phyloP scores from a whole-genome alignment of 1,139 yeast species.

The Taphrina sp. region DNA sequence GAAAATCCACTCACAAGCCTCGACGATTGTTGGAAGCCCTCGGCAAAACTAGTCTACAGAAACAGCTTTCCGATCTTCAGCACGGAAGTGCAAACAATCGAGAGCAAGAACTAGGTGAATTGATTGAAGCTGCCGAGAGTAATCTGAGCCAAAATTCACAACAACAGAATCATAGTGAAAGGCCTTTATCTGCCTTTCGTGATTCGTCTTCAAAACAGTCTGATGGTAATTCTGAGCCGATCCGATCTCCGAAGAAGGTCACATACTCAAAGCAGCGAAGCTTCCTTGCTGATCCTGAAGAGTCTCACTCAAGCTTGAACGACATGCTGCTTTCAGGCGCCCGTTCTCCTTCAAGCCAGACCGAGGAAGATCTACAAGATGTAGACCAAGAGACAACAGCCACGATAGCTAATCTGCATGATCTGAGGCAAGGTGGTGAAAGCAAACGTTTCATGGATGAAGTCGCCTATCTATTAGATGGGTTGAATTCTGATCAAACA shows the following conservation, averaged over 20 bases:
- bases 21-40: not conserved
- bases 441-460: constrained; percentile 45
- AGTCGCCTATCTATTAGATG: constrained; percentile 46
- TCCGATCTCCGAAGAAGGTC: not conserved
- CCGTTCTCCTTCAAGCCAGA: not conserved
- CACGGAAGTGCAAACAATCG: no score
- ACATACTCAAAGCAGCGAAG: constrained; percentile 33
- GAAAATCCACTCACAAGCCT: not conserved
- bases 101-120: not conserved
- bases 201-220: no score
- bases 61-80: not conserved
- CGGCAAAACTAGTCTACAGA: not conserved
- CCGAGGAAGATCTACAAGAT: not conserved
- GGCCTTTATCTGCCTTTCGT: no score
- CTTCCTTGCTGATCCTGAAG: constrained; percentile 15
- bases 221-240: no score
- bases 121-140: constrained; percentile 18
- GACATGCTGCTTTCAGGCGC: no score
- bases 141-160: constrained; percentile 8
- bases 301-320: no score
- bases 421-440: constrained; percentile 47
- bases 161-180: no score
- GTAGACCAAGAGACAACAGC: not conserved
- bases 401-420: constrained; percentile 40
- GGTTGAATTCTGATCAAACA: constrained; percentile 39